Evolutionary conservation across 768 basidiomycete species (phyloP).

Genomic region (Termitomyces sp.): DNA sequence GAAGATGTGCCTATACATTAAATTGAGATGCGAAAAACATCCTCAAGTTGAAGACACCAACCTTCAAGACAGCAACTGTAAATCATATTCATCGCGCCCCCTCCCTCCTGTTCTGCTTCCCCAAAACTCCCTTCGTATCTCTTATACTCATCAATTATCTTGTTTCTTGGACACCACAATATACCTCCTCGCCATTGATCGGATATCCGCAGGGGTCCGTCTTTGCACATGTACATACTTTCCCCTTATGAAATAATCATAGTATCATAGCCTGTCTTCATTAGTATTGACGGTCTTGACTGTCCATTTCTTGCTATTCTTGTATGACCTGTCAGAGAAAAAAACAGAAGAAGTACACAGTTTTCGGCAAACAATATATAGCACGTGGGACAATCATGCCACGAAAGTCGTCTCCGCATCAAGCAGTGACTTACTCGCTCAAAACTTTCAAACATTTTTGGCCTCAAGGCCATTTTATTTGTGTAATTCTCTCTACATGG

Average conservation of each 20-base stretch:
- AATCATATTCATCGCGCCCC: background rate
- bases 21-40: slow-evolving; percentile 19
- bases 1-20: slow-evolving; percentile 48
- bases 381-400: slow-evolving; percentile 20
- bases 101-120: background rate
- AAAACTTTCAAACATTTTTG: slow-evolving; percentile 3
- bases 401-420: slow-evolving; percentile 5
- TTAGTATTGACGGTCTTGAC: background rate
- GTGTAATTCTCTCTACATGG: slow-evolving; percentile 33
- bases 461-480: slow-evolving; percentile 15
- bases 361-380: slow-evolving; percentile 4
- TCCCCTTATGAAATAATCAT: background rate
- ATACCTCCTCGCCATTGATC: slow-evolving; percentile 3
- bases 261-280: background rate
- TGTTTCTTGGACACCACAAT: background rate
- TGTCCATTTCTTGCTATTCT: slow-evolving; percentile 1
- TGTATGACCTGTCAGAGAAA: too few relatives aligned
- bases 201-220: slow-evolving; percentile 9
- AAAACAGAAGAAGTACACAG: background rate
- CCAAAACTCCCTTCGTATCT: background rate
- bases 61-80: background rate
- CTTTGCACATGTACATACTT: slow-evolving; percentile 6
- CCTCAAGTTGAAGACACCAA: background rate
- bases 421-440: background rate
- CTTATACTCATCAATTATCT: slow-evolving; percentile 3